phyloP scores from a whole-genome alignment of 352 stramenopile species.

The Plasmopara viticola region DNA sequence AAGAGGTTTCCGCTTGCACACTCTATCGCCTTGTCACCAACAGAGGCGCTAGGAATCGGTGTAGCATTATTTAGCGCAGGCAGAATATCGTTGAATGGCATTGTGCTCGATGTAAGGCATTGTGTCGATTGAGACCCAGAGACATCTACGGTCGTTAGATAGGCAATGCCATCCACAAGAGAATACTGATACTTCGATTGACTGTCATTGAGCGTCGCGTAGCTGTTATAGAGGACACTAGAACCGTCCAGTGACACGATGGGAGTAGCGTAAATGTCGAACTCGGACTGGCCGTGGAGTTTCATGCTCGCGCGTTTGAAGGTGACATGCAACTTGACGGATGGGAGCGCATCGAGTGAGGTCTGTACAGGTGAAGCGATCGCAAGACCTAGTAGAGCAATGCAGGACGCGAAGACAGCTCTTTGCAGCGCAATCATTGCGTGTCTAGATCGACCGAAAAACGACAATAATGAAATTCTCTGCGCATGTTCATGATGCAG shows the following conservation, averaged over 20 bases:
- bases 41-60: constrained; percentile 16
- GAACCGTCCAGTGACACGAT: constrained; percentile 8
- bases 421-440: neutral
- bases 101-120: constrained; percentile 16
- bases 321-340: constrained; percentile 28
- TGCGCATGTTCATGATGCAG: constrained; percentile 27
- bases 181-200: constrained; percentile 4
- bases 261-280: constrained; percentile 30
- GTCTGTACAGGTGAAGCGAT: neutral
- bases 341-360: neutral
- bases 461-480: constrained; percentile 20
- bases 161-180: constrained; percentile 20
- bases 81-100: constrained; percentile 27
- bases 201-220: constrained; percentile 7
- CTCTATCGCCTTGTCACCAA: constrained; percentile 12
- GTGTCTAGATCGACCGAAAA: constrained; percentile 17
- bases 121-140: constrained; percentile 4
- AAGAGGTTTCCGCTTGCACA: constrained; percentile 27
- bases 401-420: neutral
- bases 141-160: constrained; percentile 10
- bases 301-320: constrained; percentile 24
- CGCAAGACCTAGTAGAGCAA: neutral
- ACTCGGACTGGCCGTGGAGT: constrained; percentile 26
- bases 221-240: constrained; percentile 26
- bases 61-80: constrained; percentile 16